phyloP scores from a whole-genome alignment of 2,329 filamentous ascomycete genomes.

The Colletotrichum sp. region DNA sequence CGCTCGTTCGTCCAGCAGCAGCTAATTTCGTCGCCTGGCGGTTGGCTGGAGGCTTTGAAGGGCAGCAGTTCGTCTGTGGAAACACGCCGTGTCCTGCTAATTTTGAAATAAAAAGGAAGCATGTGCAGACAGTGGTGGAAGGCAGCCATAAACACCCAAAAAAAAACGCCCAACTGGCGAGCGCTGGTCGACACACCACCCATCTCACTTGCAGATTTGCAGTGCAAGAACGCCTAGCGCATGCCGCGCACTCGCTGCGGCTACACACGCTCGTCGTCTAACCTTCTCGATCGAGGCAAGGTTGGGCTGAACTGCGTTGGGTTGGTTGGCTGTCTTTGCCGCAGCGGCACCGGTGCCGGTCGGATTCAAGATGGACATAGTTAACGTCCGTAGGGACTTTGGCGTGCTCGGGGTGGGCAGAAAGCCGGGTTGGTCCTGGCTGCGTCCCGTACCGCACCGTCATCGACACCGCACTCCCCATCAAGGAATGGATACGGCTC shows the following conservation, averaged over 20 bases:
- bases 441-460: not conserved
- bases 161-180: not conserved
- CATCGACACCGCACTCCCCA: not conserved
- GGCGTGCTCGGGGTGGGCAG: not conserved
- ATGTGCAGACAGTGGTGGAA: not conserved
- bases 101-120: not conserved
- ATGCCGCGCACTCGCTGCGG: slow-evolving; percentile 16
- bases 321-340: slow-evolving; percentile 1
- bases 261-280: slow-evolving; percentile 16
- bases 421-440: not conserved
- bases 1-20: not conserved
- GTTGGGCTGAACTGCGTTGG: not conserved
- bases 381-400: not conserved
- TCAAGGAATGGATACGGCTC: not conserved
- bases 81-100: not conserved
- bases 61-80: not conserved
- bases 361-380: not conserved
- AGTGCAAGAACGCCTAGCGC: slow-evolving; percentile 16
- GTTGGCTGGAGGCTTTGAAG: not conserved
- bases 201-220: not conserved
- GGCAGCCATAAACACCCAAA: not conserved
- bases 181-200: not conserved
- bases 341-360: not conserved
- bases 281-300: slow-evolving; percentile 15
- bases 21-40: not conserved